Conservation (phyloP, 257 asterid genomes). For the Scutellaria barbata region DNA sequence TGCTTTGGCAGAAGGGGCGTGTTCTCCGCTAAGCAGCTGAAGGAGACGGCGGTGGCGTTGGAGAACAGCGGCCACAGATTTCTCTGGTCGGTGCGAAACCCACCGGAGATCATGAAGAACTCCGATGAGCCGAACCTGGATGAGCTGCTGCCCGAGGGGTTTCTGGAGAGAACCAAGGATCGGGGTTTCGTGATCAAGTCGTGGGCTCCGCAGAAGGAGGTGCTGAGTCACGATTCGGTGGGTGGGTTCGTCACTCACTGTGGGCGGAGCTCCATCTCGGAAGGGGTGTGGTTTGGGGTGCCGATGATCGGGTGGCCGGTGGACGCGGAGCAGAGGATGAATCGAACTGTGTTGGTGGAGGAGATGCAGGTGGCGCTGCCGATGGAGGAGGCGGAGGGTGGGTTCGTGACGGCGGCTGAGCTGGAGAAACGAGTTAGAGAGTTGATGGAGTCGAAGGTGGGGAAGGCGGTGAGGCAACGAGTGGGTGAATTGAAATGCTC, state of each 20-base stretch:
- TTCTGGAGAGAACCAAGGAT: conserved; percentile 43
- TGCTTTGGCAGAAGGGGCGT: conserved; percentile 59
- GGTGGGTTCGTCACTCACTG: conserved; percentile 70
- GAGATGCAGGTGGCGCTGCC: too few species aligned
- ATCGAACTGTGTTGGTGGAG: conserved; percentile 28
- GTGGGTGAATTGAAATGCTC: conserved; percentile 33
- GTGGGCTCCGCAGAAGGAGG: too few species aligned
- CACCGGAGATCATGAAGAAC: too few species aligned
- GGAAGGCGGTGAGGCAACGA: conserved; percentile 4
- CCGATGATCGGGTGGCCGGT: conserved; percentile 63
- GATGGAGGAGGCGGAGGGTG: background rate
- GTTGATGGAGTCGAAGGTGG: conserved; percentile 47
- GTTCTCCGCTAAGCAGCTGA: conserved; percentile 5
- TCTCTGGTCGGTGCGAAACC: background rate
- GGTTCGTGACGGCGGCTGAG: conserved; percentile 51
- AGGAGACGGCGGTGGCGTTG: conserved; percentile 49
- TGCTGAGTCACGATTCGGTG: conserved; percentile 45
- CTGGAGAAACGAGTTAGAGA: conserved; percentile 49
- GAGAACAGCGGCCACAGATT: conserved; percentile 58
- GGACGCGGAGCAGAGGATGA: conserved; percentile 64
- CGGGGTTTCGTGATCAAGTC: too few species aligned
- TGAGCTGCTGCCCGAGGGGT: conserved; percentile 52
- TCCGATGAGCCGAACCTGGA: too few species aligned
- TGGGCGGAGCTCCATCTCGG: conserved; percentile 55
- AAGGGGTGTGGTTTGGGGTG: too few species aligned